These are phyloP conservation scores for Sporisorium exsertum DNA, from an alignment of 1,284 basidiomycete genomes.

Conservation along the genomic window DNA sequence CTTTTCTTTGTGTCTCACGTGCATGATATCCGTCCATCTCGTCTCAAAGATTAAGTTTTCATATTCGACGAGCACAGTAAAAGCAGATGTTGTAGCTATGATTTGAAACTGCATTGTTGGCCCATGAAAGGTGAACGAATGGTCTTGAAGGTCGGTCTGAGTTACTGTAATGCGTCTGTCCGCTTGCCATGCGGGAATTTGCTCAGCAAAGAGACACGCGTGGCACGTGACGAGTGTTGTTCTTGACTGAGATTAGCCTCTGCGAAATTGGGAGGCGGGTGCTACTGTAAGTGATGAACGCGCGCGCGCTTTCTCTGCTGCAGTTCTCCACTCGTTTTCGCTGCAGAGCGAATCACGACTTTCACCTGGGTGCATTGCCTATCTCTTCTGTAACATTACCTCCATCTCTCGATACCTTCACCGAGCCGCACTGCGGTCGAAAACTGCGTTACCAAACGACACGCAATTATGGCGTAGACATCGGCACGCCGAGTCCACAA, in stretches of 20 bases:
- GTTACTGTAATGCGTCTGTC: too few species aligned
- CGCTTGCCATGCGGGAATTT: not conserved
- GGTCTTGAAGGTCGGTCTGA: too few species aligned
- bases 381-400: too few species aligned
- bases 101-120: too few species aligned
- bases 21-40: not conserved
- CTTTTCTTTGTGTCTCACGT: not conserved
- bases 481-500: not conserved
- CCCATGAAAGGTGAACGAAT: too few species aligned
- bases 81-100: too few species aligned
- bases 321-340: not conserved
- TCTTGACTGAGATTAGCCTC: slow-evolving; percentile 20
- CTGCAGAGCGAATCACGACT: not conserved
- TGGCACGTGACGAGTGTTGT: slow-evolving; percentile 47
- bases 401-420: not conserved
- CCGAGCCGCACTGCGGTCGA: not conserved
- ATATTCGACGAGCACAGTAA: not conserved
- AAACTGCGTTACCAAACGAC: not conserved
- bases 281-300: not conserved
- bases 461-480: slow-evolving; percentile 9
- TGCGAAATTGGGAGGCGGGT: not conserved
- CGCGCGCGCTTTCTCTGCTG: slow-evolving; percentile 19
- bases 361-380: too few species aligned
- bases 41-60: not conserved
- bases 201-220: not conserved